phyloP scores from a whole-genome alignment of 345 rosid genomes.

The Lepidium aucheri region DNA sequence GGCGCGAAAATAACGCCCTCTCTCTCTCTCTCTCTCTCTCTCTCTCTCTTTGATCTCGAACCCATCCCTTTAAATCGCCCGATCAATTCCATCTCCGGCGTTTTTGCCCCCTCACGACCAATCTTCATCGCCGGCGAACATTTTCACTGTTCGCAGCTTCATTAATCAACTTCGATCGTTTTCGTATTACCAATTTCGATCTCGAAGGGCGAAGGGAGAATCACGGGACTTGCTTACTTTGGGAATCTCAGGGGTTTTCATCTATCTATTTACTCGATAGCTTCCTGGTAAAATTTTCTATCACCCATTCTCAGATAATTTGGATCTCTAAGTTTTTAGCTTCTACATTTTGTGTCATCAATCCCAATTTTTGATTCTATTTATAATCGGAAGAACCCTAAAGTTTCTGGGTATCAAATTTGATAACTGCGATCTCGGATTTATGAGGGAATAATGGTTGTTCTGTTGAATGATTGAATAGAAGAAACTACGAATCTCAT shows the following conservation, averaged over 20 bases:
- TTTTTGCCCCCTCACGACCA: background rate
- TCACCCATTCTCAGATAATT: background rate
- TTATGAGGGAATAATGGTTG: background rate
- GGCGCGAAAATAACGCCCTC: constrained; percentile 73
- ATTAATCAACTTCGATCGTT: background rate
- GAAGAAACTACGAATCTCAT: background rate
- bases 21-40: constrained; percentile 2
- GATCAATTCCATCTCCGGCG: constrained; percentile 15
- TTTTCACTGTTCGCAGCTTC: background rate
- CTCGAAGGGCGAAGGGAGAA: background rate
- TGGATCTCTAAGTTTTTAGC: constrained; percentile 9
- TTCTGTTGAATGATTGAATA: background rate
- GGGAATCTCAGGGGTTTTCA: background rate
- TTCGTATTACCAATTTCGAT: background rate
- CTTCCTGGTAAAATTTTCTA: background rate
- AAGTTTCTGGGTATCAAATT: background rate
- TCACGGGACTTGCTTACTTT: background rate
- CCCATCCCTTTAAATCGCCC: constrained; percentile 3
- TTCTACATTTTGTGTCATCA: background rate
- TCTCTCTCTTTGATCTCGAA: constrained; percentile 21
- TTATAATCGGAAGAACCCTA: constrained; percentile 13
- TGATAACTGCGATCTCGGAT: constrained; percentile 2
- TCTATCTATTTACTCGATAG: background rate
- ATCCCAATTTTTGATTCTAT: background rate
- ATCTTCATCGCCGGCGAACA: constrained; percentile 6